Base-by-base conservation (phyloP, 805 yeast species). In the Cyberlindnera saturnus region DNA sequence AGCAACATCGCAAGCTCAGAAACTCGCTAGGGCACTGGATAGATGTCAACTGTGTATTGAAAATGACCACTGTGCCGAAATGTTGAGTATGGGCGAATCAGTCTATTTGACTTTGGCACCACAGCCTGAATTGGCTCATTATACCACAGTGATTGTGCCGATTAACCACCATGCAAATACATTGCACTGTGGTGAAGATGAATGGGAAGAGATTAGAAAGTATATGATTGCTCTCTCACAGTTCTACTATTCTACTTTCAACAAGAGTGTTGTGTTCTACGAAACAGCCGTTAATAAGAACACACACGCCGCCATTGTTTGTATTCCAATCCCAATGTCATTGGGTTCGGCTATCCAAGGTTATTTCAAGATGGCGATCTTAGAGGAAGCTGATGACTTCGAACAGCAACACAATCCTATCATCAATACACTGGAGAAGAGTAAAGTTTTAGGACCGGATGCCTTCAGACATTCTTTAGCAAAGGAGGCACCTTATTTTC, bases 401-500 rank as follows among this genome's bases (percentile, higher is more conserved):
- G 58, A 62, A n/a, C 57, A 62, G 29, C 20, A 19, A 6, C 61
- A 64, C 37, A 56, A 60, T 33, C 38, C 56, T 2, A 50, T 73
- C 7, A 65, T 75, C 14, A 67, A 71, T 35, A 72, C 79, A 0
- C 38, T 61, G 11, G 44, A 47, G 11, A 48, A 44, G 7, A 38
- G 50, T 13, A 53, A 59, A 3, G 50, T 50, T 7, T 31, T 48
- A 28, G 62, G 61, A 6, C 37, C 46, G 34, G 47, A 48, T 33
- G 64, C 62, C n/a, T 55, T 65, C 38, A 56, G 64, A 29, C 46
- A 57, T 5, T 51, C 60, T 13, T 62, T 75, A 19, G 74, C 76
- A 4, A 64, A 68, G 38, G 74, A 74, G 40, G 71, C 76, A 3
- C 74, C 76, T 1, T 75, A 64, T 49, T 73, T 70, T 52, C 79